These are phyloP conservation scores for Colletotrichum ledebouriae DNA, from an alignment of 2,329 filamentous ascomycete species.

Conservation along the genomic window DNA sequence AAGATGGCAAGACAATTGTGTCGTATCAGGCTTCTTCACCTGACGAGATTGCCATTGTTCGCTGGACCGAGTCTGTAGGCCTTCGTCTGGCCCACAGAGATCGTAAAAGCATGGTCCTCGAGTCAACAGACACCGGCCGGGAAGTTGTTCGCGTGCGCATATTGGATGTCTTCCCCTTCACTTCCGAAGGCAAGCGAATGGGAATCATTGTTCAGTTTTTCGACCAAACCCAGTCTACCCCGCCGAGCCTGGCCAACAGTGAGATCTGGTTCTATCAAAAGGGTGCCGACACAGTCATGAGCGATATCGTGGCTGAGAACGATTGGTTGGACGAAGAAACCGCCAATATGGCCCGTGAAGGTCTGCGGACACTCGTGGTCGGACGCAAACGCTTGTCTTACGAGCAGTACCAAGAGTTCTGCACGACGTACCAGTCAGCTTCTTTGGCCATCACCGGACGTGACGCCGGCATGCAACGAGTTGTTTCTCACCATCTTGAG, in stretches of 20 bases:
- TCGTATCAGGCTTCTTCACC: slow-evolving; percentile 97
- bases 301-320: slow-evolving; percentile 92
- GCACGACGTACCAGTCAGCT: slow-evolving; percentile 80
- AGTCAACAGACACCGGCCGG: slow-evolving; percentile 80
- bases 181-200: slow-evolving; percentile 98
- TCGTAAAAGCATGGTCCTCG: slow-evolving; percentile 85
- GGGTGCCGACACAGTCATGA: slow-evolving; percentile 98
- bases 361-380: slow-evolving; percentile 91
- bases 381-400: slow-evolving; percentile 88
- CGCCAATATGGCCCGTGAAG: slow-evolving; percentile 99
- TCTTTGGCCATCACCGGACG: slow-evolving; percentile 84
- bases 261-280: slow-evolving; percentile 99
- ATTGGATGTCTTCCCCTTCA: slow-evolving; percentile 96
- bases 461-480: slow-evolving; percentile 83
- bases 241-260: slow-evolving; percentile 66
- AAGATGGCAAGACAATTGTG: slow-evolving; percentile 80
- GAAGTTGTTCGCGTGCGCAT: slow-evolving; percentile 88
- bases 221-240: slow-evolving; percentile 65
- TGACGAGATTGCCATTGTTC: slow-evolving; percentile 97
- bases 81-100: slow-evolving; percentile 88
- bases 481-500: slow-evolving; percentile 87
- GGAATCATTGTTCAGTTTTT: slow-evolving; percentile 94
- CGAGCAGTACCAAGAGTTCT: slow-evolving; percentile 86
- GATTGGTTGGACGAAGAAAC: slow-evolving; percentile 99
- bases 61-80: slow-evolving; percentile 94